Evolutionary conservation across 306 rosid species (phyloP), one percentile per base, ranked within the genome.

Genomic region (Dalbergia cultrata): DNA sequence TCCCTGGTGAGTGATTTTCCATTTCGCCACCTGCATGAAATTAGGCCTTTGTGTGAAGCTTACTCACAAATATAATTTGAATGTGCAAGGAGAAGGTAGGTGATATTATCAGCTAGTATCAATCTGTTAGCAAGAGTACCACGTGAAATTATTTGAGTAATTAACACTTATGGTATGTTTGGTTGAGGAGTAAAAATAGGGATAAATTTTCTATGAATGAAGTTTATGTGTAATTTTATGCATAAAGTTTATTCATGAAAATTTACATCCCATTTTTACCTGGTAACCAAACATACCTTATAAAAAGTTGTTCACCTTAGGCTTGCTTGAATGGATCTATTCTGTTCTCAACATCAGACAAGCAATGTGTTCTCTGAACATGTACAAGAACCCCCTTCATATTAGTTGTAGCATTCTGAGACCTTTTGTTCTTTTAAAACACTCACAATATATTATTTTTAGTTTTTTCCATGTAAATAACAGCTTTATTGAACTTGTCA

Each of bases 1-100:
- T 92, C 50, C 95, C 97, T 7, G 93, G 95, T 90, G 74, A 44
- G 93, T 79, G 41, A 34, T 81, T 54, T 64, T 50, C 22, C 35
- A 39, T 18, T 57, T 13, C 26, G 8, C 10, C 13, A 18, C 13
- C 37, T 58, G 9, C 34, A 13, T 31, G 43, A 56, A 37, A 41
- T 61, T 62, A 10, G 16, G 10, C 57, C 9, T 56, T 22, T 50
- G 3, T 33, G 59, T 33, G 59, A 21, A 59, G 41, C 34, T 53
- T 43, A 5, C 49, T 34, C 26, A 5, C 49, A 22, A 17, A 39
- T 53, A 49, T 50, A 66, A 33, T 78, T 13, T 41, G n/a, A 49
- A 9, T 39, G 19, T 22, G 14, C 31, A 26, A 26, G 57, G 11
- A 35, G 45, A 12, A 18, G 58, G 82, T 39, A 41, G 67, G 26